Evolutionary conservation across 352 stramenopile species (phyloP).

Genomic region (Peronospora belbahrii): DNA sequence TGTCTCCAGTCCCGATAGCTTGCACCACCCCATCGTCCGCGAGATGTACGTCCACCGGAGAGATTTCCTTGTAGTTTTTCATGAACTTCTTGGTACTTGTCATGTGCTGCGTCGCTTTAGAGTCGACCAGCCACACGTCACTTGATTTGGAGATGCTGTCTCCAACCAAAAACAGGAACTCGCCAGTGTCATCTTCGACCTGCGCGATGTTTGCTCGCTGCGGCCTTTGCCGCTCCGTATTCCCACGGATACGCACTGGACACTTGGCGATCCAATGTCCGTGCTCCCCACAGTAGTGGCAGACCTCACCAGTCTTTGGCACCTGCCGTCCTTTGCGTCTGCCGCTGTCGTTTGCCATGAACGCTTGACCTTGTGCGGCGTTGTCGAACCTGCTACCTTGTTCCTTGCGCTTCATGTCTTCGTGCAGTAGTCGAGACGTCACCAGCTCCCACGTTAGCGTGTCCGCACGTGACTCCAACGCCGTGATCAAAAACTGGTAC

Average conservation of each 20-base stretch:
- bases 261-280: slow-evolving; percentile 7
- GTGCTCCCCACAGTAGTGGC: slow-evolving; percentile 3
- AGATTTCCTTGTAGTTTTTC: background rate
- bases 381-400: too few species aligned
- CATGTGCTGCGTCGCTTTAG: slow-evolving; percentile 9
- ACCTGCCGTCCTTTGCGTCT: background rate
- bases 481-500: too few species aligned
- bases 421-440: too few species aligned
- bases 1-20: background rate
- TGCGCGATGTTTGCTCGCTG: slow-evolving; percentile 1
- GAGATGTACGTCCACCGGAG: background rate
- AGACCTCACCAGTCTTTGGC: background rate
- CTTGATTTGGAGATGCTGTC: background rate
- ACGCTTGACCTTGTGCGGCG: background rate
- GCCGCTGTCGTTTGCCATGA: background rate
- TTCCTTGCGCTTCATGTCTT: too few species aligned
- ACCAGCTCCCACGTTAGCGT: too few species aligned
- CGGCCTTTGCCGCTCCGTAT: background rate
- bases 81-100: background rate
- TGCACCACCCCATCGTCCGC: background rate
- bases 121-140: slow-evolving; percentile 9
- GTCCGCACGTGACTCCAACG: too few species aligned
- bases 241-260: background rate
- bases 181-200: background rate
- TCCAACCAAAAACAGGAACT: slow-evolving; percentile 1